Evolutionary conservation across 23 red algal genomes (phyloP).

Genomic region (Gracilariopsis chorda): DNA sequence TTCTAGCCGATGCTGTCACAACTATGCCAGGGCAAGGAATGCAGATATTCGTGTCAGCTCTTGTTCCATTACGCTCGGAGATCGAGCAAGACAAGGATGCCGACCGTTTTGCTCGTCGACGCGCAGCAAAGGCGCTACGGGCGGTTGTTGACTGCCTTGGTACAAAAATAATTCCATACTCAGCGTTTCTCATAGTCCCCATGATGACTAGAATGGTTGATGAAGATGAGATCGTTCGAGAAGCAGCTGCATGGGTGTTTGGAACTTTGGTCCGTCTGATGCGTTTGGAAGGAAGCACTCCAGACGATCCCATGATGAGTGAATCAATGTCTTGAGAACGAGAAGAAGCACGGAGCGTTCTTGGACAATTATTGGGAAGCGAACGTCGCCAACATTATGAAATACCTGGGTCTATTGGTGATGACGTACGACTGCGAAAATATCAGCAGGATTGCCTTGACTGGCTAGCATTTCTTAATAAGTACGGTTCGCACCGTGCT

Average conservation of each 20-base stretch:
- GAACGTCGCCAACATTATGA: slow-evolving; percentile 66
- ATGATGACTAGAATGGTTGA: slow-evolving; percentile 94
- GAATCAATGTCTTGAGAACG: slow-evolving; percentile 48
- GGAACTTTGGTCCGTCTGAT: slow-evolving; percentile 86
- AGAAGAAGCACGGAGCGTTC: slow-evolving; percentile 66
- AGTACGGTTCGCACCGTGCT: slow-evolving; percentile 90
- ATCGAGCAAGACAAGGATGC: slow-evolving; percentile 40
- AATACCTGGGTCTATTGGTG: slow-evolving; percentile 72
- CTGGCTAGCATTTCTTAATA: slow-evolving; percentile 92
- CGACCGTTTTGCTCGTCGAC: slow-evolving; percentile 23
- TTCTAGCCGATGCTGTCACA: slow-evolving; percentile 74
- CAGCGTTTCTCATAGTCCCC: slow-evolving; percentile 89
- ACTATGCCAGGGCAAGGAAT: slow-evolving; percentile 65
- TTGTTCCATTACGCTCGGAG: slow-evolving; percentile 77
- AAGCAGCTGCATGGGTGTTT: slow-evolving; percentile 66
- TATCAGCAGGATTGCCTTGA: slow-evolving; percentile 98
- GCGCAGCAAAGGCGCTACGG: slow-evolving; percentile 53
- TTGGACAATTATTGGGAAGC: slow-evolving; percentile 87
- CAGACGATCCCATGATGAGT: slow-evolving; percentile 61
- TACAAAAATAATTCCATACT: slow-evolving; percentile 79
- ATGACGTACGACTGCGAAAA: slow-evolving; percentile 72
- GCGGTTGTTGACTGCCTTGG: slow-evolving; percentile 71
- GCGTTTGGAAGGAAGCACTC: slow-evolving; percentile 84
- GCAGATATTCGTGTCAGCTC: slow-evolving; percentile 57
- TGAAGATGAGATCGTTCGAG: slow-evolving; percentile 76